Conservation (phyloP, 768 basidiomycete genomes). For the Pleurotus citrinopileatus region DNA sequence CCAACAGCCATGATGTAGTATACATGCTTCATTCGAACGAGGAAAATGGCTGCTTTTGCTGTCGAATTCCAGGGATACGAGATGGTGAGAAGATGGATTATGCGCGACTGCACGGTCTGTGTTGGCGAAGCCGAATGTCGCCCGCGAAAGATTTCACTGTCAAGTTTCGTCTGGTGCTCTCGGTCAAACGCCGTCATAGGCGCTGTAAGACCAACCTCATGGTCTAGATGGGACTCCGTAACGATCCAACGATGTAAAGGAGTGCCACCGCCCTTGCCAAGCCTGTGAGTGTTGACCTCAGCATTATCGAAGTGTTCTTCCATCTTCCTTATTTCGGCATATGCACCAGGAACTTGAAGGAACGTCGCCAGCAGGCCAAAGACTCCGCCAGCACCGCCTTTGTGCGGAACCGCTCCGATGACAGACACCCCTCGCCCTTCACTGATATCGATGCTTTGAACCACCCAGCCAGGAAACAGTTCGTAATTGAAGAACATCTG, state of each 20-base stretch:
- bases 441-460: not conserved
- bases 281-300: not conserved
- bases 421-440: not conserved
- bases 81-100: not conserved
- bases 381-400: not conserved
- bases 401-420: not conserved
- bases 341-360: not conserved
- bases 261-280: not conserved
- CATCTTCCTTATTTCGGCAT: not conserved
- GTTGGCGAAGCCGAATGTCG: not conserved
- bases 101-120: not conserved
- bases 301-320: not conserved
- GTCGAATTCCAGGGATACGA: not conserved
- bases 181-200: not conserved
- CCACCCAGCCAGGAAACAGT: not conserved
- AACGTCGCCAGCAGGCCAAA: not conserved
- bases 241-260: not conserved
- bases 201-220: not conserved
- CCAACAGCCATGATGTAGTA: not conserved
- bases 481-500: conserved; percentile 1
- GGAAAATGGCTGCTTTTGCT: not conserved
- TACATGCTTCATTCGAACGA: not conserved
- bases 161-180: not conserved
- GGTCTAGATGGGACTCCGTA: not conserved
- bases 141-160: not conserved